Base-by-base conservation (phyloP, 495 filamentous ascomycete species). In the Evernia prunastri region DNA sequence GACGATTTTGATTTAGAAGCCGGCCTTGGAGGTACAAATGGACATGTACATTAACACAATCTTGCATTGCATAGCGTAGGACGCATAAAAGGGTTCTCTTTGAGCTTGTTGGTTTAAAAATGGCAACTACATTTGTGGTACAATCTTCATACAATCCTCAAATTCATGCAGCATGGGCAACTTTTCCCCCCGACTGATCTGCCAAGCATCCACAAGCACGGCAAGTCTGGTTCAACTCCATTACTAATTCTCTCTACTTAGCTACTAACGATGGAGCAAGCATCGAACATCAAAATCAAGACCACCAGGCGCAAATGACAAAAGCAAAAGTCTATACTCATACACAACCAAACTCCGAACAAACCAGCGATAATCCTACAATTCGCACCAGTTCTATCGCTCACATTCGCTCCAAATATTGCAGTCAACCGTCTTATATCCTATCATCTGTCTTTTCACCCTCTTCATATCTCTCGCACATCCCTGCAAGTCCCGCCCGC, bases 1-100 rank as follows among this genome's bases (percentile, higher is more conserved):
- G 33, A 64, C 37, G 56, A 59, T 29, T 23, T 64, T n/a, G 62
- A 64, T 27, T 31, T 64, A 36, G 62, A 64, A 42, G 39, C 37
- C 40, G 62, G 56, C n/a, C 53, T 64, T 20, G 40, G 29, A n/a
- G 31, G 35, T 58, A 49, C 29, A 20, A 59, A 64, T 40, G 39
- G 56, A 3, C 20, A n/a, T 39, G 40, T 49, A 51, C 40, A 53
- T 35, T 56, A 56, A 15, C 5, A 42, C 18, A 29, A 27, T 11
- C n/a, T 56, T 33, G 49, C 47, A 45, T 57, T 27, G 20, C 29
- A 33, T 56, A 60, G 37, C 45, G 36, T 61, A 10, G 10, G 11
- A 61, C 39, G 59, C 59, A 53, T 53, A 53, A n/a, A 3, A 47
- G 2, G 12, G 9, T 54, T 5, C 18, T 18, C 1, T 4, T 17